Base-by-base conservation (phyloP, 2,329 filamentous ascomycete species). In the Colletotrichum trifolii region DNA sequence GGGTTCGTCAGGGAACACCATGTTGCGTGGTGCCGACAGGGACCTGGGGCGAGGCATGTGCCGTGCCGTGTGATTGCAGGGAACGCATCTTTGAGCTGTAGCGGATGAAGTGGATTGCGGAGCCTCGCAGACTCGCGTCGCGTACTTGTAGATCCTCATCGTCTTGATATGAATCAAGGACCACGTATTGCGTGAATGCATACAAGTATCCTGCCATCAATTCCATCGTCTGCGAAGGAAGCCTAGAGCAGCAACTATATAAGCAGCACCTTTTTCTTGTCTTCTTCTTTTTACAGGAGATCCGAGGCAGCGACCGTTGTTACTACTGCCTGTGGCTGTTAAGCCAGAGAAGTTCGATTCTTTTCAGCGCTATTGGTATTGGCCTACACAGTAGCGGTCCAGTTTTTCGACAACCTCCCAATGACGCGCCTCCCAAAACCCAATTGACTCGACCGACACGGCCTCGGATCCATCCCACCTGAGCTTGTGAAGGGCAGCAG, bases 11-110 rank as follows among this genome's bases (percentile, higher is more conserved):
- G 11, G 34, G 11, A 34, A 35, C 39, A 40, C 39, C 10, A 25
- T 11, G 42, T 34, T 11, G 49, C 25, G 25, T 25, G 25, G 25
- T 25, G 25, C 25, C 25, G 25, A 48, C 49, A 55, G 49, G 49
- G 56, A 47, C 50, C 46, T 54, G 50, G 57, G 38, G 17, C 50
- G 34, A 55, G 55, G 49, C 57, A 52, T 61, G 57, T 64, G 50
- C 61, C 61, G 49, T 46, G 53, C 49, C 50, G 50, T 64, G 52
- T 52, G 38, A 53, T 12, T 52, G 45, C 61, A 40, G 53, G 46
- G 59, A 6, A 33, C 15, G 34, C 15, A 39, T 35, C 39, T 34
- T 58, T 43, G 17, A 45, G 43, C 46, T 50, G 46, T n/a, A 49
- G 45, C 45, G 54, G 42, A 49, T 57, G 45, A 42, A 15, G n/a